Conservation (phyloP, 148 eudicot species). For the Rhododendron griersonianum region DNA sequence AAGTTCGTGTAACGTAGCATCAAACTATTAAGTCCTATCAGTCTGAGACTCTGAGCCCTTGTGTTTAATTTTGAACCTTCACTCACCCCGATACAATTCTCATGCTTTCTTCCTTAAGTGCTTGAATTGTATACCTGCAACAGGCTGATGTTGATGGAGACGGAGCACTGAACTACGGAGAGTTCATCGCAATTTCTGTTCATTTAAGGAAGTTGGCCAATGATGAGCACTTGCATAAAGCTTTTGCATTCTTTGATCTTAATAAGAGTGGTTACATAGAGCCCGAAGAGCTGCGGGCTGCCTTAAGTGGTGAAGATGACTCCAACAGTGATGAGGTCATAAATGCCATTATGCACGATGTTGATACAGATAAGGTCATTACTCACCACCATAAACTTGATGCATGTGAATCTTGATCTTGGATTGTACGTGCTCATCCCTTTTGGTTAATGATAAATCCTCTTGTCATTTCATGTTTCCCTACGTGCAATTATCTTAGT, state of each 20-base stretch:
- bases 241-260: conserved; percentile 65
- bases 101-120: neutral
- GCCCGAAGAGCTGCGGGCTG: conserved; percentile 64
- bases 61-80: neutral
- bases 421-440: neutral
- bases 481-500: neutral
- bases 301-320: conserved; percentile 54
- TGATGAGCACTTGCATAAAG: conserved; percentile 73
- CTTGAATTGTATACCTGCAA: conserved; percentile 7
- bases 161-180: conserved; percentile 60
- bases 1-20: neutral
- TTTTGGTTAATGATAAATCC: neutral
- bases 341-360: conserved; percentile 73
- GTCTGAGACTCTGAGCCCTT: neutral
- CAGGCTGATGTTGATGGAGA: conserved; percentile 82
- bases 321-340: conserved; percentile 52
- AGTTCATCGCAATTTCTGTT: conserved; percentile 63
- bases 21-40: neutral
- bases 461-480: neutral
- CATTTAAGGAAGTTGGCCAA: conserved; percentile 67
- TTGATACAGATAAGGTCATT: conserved; percentile 74
- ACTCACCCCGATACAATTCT: neutral
- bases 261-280: conserved; percentile 69
- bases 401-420: conserved; percentile 4
- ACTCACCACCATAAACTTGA: neutral